Evolutionary conservation across 345 rosid species (phyloP).

Genomic region (Tarenaya hassleriana): DNA sequence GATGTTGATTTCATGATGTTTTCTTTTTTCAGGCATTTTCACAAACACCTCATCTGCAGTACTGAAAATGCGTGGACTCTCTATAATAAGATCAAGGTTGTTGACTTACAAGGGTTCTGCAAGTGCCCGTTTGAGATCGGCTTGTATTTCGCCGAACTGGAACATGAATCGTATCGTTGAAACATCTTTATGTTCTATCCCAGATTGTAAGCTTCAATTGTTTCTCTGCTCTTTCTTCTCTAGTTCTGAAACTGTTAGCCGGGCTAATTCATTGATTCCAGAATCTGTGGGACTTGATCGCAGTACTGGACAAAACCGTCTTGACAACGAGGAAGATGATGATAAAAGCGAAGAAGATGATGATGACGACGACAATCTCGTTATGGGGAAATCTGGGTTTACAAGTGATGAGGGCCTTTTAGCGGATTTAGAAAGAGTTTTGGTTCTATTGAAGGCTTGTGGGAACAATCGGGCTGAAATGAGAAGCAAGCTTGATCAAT

Average conservation of each 20-base stretch:
- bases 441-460: conserved; percentile 35
- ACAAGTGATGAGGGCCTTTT: conserved; percentile 23
- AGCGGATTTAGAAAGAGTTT: conserved; percentile 38
- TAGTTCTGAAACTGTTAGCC: conserved; percentile 6
- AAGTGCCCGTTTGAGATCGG: conserved; percentile 13
- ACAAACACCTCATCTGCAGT: too few relatives aligned
- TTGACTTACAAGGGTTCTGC: conserved; percentile 11
- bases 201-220: conserved; percentile 14
- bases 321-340: conserved; percentile 13
- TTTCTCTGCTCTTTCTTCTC: conserved; percentile 19
- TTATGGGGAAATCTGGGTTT: background rate
- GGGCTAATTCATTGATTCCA: background rate
- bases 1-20: too few relatives aligned
- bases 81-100: conserved; percentile 20
- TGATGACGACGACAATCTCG: conserved; percentile 13
- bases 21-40: too few relatives aligned
- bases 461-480: conserved; percentile 34
- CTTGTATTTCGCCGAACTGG: background rate
- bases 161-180: background rate
- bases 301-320: background rate
- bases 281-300: conserved; percentile 1
- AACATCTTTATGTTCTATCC: background rate
- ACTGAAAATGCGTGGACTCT: conserved; percentile 25
- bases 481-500: conserved; percentile 50
- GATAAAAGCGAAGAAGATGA: conserved; percentile 23